Conservation (phyloP, 2,329 filamentous ascomycete genomes). For the Arthrobotrys pseudoclavata region DNA sequence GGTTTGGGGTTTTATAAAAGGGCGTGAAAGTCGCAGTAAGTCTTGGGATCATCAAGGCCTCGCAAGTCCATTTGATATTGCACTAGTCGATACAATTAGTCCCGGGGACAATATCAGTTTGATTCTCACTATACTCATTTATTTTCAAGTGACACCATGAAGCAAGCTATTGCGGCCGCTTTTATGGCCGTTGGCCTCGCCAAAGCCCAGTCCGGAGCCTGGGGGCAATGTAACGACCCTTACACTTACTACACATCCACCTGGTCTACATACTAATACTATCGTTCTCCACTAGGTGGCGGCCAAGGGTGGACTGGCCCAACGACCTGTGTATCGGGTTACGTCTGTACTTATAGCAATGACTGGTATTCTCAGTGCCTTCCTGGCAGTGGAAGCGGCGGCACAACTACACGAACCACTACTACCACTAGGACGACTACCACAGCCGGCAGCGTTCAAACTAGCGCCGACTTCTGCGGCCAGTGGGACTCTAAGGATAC, state of each 20-base stretch:
- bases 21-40: background rate
- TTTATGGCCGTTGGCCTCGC: constrained; percentile 64
- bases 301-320: constrained; percentile 65
- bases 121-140: background rate
- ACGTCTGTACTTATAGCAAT: constrained; percentile 66
- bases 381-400: constrained; percentile 61
- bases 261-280: background rate
- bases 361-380: constrained; percentile 68
- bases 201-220: constrained; percentile 66
- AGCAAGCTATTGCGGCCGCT: constrained; percentile 24
- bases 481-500: constrained; percentile 54
- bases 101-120: too few species aligned
- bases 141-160: constrained; percentile 17
- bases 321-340: constrained; percentile 67
- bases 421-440: constrained; percentile 36
- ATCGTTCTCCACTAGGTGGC: constrained; percentile 5
- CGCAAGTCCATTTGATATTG: too few species aligned
- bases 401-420: constrained; percentile 13
- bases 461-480: constrained; percentile 48
- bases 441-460: constrained; percentile 16
- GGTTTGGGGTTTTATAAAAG: background rate
- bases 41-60: too few species aligned
- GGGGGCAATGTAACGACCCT: constrained; percentile 65
- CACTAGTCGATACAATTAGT: too few species aligned
- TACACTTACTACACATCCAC: background rate